Conservation (phyloP, 306 rosid species). For the Quercus gilva region DNA sequence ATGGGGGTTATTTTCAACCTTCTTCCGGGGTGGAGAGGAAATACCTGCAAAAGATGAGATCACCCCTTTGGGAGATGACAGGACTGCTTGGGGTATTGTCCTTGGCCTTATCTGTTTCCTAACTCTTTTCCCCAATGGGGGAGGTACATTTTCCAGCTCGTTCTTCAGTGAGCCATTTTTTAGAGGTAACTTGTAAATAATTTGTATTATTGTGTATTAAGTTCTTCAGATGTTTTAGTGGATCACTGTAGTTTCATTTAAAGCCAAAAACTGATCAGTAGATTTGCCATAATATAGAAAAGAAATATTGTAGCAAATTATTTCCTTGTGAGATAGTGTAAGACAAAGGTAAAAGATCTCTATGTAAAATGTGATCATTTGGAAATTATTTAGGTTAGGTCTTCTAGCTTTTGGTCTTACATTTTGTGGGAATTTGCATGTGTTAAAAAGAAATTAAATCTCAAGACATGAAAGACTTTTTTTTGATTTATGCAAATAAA, state of each 20-base stretch:
- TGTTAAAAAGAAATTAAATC: too few relatives aligned
- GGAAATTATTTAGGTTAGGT: too few relatives aligned
- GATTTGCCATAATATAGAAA: neutral
- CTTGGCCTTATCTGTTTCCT: constrained; percentile 79
- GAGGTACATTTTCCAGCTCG: constrained; percentile 78
- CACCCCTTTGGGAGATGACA: constrained; percentile 67
- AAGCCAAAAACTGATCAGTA: neutral
- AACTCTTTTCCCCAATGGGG: constrained; percentile 84
- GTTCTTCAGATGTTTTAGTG: neutral
- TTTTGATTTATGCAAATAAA: too few relatives aligned
- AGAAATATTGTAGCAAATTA: neutral
- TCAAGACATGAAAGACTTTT: too few relatives aligned
- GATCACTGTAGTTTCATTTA: neutral
- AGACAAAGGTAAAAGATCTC: too few relatives aligned
- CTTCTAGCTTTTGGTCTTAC: too few relatives aligned
- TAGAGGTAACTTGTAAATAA: constrained; percentile 58
- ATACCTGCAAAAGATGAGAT: constrained; percentile 84
- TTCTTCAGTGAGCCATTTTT: constrained; percentile 71
- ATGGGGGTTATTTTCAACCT: constrained; percentile 93
- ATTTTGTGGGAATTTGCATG: too few relatives aligned
- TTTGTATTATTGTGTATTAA: neutral
- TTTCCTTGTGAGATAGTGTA: neutral
- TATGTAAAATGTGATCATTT: too few relatives aligned
- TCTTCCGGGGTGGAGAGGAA: constrained; percentile 92
- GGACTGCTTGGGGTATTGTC: constrained; percentile 85